A percentile compares a stretch with the other conserved stretches of the same genome.
Conservation (phyloP, 139 green algal species). For the Mesostigma viride region DNA sequence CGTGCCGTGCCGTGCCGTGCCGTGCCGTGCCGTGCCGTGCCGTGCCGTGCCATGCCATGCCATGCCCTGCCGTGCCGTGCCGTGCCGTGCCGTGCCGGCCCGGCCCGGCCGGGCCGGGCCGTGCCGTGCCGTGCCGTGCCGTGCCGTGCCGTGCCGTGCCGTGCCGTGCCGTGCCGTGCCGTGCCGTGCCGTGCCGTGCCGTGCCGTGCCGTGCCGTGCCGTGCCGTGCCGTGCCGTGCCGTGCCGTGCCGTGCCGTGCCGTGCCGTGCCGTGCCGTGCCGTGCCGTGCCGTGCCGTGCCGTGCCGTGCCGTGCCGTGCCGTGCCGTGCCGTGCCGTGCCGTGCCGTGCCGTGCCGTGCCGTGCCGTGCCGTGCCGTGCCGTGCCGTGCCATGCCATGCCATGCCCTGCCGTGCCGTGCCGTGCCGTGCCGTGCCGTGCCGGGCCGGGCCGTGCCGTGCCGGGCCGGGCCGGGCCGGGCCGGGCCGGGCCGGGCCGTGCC, state of each 20-base stretch:
- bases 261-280: neutral
- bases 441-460: neutral
- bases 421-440: neutral
- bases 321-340: constrained; percentile 5
- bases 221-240: neutral
- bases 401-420: no score
- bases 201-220: constrained; percentile 2
- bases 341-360: constrained; percentile 8
- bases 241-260: neutral
- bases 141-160: constrained; percentile 2
- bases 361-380: neutral
- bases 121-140: neutral
- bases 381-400: constrained; percentile 2
- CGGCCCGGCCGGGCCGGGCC: no score
- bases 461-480: neutral
- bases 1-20: neutral
- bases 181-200: neutral
- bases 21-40: neutral
- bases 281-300: constrained; percentile 2
- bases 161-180: constrained; percentile 1
- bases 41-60: constrained; percentile 7
- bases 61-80: no score
- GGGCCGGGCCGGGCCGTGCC: neutral
- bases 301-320: constrained; percentile 4
- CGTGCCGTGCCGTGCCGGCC: neutral